phyloP scores from a whole-genome alignment of 2,329 filamentous ascomycete species.

The Fusarium praegraminearum region DNA sequence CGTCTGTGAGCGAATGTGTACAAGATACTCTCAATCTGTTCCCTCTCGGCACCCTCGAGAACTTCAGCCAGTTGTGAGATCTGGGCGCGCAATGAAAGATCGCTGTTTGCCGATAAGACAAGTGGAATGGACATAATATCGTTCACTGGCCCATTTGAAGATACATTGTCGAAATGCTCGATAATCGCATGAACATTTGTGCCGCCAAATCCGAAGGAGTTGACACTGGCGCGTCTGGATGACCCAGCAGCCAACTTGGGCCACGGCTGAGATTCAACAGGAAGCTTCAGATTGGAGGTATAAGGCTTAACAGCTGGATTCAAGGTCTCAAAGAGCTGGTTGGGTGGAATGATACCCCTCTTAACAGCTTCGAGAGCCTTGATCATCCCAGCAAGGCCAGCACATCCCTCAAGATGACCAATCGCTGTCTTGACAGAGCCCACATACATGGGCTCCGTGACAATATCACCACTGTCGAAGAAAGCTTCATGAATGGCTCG shows the following conservation, averaged over 20 bases:
- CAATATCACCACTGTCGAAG: background rate
- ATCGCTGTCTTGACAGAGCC: conserved; percentile 10
- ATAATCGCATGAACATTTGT: conserved; percentile 8
- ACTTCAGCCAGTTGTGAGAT: background rate
- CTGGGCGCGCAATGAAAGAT: background rate
- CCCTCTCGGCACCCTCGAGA: background rate
- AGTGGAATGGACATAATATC: background rate
- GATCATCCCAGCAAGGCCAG: conserved; percentile 5
- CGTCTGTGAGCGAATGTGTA: background rate
- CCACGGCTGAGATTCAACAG: background rate
- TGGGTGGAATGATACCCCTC: conserved; percentile 1
- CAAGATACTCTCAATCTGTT: background rate
- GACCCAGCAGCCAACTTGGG: background rate
- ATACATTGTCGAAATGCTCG: background rate
- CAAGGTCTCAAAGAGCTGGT: background rate
- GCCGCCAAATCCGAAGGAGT: conserved; percentile 8
- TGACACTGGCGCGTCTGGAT: conserved; percentile 1
- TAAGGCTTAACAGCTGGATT: conserved; percentile 1
- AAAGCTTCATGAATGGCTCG: conserved; percentile 2
- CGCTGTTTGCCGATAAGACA: background rate
- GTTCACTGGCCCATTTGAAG: no score
- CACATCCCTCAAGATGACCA: conserved; percentile 9
- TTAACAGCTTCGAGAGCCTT: conserved; percentile 9
- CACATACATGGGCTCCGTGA: conserved; percentile 1
- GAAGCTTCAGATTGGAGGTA: background rate